Conservation (phyloP, 2,329 filamentous ascomycete species). For the Fonsecaea pedrosoi region DNA sequence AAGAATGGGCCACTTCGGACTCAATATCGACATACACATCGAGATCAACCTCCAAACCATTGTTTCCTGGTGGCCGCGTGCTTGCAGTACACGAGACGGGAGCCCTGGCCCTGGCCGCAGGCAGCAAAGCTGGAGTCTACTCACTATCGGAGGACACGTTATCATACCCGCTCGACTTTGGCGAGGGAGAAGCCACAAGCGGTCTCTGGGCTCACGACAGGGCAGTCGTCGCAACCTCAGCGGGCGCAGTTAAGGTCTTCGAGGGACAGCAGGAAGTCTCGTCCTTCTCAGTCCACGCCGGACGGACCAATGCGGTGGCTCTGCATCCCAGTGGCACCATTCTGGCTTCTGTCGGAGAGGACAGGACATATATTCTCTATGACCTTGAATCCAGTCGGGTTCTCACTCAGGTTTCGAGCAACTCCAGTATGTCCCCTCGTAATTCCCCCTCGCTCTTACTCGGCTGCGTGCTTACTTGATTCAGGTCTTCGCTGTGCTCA, state of each 20-base stretch:
- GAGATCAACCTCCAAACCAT: conserved; percentile 59
- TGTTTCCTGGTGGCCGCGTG: conserved; percentile 65
- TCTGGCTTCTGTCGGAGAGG: conserved; percentile 82
- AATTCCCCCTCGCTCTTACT: not conserved
- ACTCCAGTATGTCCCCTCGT: conserved; percentile 69
- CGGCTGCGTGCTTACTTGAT: conserved; percentile 27
- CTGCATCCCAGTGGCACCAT: conserved; percentile 83
- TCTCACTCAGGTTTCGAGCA: conserved; percentile 78
- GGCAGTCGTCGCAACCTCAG: conserved; percentile 74
- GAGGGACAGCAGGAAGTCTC: conserved; percentile 70
- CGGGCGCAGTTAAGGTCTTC: conserved; percentile 81
- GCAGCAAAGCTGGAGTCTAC: conserved; percentile 79
- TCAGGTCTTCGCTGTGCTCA: conserved; percentile 75
- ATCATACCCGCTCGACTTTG: conserved; percentile 59
- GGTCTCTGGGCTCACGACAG: conserved; percentile 66
- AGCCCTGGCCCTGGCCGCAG: conserved; percentile 74
- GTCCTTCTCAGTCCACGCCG: conserved; percentile 80
- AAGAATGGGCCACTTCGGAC: conserved; percentile 81
- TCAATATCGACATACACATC: conserved; percentile 68
- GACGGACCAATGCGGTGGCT: conserved; percentile 76
- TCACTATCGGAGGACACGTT: conserved; percentile 79
- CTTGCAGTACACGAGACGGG: conserved; percentile 66
- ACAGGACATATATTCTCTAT: conserved; percentile 93
- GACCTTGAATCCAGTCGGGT: conserved; percentile 72
- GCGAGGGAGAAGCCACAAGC: conserved; percentile 70